These are phyloP conservation scores for Heliamphora pulchella DNA, from an alignment of 179 eudicot genomes.

Conservation along the genomic window DNA sequence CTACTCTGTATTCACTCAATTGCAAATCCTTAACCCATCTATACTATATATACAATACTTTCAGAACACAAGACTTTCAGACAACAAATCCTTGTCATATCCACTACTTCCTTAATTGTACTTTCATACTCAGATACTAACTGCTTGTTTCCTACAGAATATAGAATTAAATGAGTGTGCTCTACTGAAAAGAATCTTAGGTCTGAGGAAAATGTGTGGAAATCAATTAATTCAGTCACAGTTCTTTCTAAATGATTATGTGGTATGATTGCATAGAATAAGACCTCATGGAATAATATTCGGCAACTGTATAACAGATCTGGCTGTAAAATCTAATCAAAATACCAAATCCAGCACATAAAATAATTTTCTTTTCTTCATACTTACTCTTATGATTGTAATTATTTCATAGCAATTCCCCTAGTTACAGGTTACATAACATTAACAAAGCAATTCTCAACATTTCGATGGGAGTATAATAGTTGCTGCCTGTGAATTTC, in stretches of 20 bases:
- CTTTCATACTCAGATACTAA: background rate
- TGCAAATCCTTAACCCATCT: background rate
- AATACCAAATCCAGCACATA: background rate
- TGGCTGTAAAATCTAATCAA: background rate
- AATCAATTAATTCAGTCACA: background rate
- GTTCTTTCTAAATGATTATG: background rate
- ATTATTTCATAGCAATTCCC: background rate
- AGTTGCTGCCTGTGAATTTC: background rate
- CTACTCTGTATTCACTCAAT: background rate
- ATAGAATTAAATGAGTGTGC: background rate
- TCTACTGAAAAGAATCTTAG: background rate
- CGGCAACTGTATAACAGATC: background rate
- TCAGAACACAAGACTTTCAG: background rate
- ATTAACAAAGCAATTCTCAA: background rate
- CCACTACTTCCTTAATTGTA: constrained; percentile 5
- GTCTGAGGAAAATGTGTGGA: background rate
- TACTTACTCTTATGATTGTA: background rate
- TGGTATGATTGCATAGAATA: background rate
- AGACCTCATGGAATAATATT: background rate
- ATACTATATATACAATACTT: background rate
- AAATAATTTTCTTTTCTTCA: background rate
- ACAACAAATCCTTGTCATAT: background rate
- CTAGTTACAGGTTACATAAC: background rate
- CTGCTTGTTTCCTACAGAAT: background rate
- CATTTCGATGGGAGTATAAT: constrained; percentile 1